Conservation (phyloP, 306 rosid species). For the Herpetospermum pedunculosum region DNA sequence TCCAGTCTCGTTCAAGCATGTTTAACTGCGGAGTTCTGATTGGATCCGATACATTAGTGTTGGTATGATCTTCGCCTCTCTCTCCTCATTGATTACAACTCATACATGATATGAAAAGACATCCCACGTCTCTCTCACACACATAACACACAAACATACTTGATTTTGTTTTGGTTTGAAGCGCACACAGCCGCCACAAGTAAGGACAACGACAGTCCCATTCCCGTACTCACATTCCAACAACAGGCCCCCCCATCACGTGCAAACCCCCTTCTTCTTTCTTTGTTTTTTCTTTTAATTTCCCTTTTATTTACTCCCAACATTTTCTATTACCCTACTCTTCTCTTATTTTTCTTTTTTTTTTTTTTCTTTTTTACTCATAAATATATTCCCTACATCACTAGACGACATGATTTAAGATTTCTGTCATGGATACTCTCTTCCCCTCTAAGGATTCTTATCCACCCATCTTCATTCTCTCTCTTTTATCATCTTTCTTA, state of each 20-base stretch:
- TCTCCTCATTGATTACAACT: no score
- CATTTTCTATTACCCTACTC: neutral
- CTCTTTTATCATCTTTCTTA: neutral
- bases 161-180: neutral
- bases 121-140: neutral
- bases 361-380: neutral
- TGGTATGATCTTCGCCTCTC: no score
- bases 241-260: conserved; percentile 98
- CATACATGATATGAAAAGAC: neutral
- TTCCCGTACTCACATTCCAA: conserved; percentile 57
- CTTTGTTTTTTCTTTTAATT: no score
- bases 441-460: conserved; percentile 22
- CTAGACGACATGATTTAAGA: conserved; percentile 45
- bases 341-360: conserved; percentile 15
- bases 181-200: conserved; percentile 68
- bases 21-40: no score
- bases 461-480: conserved; percentile 19
- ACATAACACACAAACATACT: conserved; percentile 11
- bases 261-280: conserved; percentile 40
- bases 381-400: conserved; percentile 3
- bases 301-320: neutral
- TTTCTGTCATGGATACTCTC: conserved; percentile 46
- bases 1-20: no score
- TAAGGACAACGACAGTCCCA: conserved; percentile 95
- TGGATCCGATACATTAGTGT: no score